Evolutionary conservation across 2,329 filamentous ascomycete genomes (phyloP).

Genomic region (Tolypocladium ophioglossoides): DNA sequence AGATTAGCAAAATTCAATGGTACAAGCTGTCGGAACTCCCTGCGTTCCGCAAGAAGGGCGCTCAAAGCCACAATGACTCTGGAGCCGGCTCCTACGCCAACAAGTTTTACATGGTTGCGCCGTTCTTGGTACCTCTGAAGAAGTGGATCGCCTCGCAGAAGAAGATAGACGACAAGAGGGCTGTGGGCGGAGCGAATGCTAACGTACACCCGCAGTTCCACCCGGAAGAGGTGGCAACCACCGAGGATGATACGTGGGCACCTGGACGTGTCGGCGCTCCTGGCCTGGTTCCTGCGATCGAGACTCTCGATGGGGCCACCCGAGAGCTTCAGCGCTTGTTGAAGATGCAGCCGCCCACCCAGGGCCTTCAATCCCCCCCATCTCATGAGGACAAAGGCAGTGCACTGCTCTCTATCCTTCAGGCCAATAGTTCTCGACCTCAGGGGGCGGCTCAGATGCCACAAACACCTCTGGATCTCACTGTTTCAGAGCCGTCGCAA

Average conservation of each 20-base stretch:
- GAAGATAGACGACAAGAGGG: conserved; percentile 52
- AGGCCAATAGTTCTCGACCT: conserved; percentile 19
- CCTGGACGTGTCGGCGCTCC: conserved; percentile 24
- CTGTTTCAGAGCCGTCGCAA: conserved; percentile 35
- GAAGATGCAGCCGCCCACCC: conserved; percentile 42
- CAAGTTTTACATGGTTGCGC: conserved; percentile 97
- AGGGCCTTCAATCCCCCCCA: conserved; percentile 30
- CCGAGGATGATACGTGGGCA: conserved; percentile 50
- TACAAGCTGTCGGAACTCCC: conserved; percentile 84
- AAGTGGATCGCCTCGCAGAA: conserved; percentile 85
- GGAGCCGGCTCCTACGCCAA: conserved; percentile 53
- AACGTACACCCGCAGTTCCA: conserved; percentile 26
- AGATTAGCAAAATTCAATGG: conserved; percentile 96
- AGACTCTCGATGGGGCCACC: conserved; percentile 39
- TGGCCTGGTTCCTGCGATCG: conserved; percentile 26
- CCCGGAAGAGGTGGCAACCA: conserved; percentile 46
- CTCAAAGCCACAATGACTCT: conserved; percentile 46
- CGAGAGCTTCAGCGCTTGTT: conserved; percentile 43
- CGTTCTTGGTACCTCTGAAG: conserved; percentile 75
- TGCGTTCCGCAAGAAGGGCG: conserved; percentile 61
- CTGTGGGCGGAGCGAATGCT: conserved; percentile 28
- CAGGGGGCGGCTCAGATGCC: conserved; percentile 18
- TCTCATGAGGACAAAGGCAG: conserved; percentile 34
- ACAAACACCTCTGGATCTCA: conserved; percentile 45
- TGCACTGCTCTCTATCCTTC: conserved; percentile 42